Base-by-base conservation (phyloP, 2,329 filamentous ascomycete species). In the Neofusicoccum cordaticola region DNA sequence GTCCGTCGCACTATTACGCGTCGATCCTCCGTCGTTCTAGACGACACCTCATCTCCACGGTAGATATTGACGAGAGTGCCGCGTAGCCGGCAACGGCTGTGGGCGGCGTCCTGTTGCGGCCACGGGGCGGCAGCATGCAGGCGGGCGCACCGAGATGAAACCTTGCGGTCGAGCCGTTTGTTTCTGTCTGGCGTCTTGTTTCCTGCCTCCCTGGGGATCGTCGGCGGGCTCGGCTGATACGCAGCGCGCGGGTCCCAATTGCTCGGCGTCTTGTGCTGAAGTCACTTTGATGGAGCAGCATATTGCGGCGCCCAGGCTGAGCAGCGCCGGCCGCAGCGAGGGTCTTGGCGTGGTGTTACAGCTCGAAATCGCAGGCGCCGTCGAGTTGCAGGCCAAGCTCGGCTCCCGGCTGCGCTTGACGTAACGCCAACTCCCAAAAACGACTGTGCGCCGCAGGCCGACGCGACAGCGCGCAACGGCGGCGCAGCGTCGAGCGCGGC, bases 331-430 rank as follows among this genome's bases (percentile, higher is more conserved):
- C 17, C 5, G 13, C 31, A 17, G n/a, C 13, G n/a, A 9, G 1
- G n/a, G 50, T 1, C 34, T 53, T 53, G 50, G 50, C 51, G 17
- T 56, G 53, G 53, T 57, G 39, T 44, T 42, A 57, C 53, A 31
- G 53, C 39, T 50, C 19, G 22, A 12, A 27, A 48, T 48, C 17
- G 52, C 12, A 27, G 17, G 50, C 48, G 34, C 48, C 17, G 48
- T 51, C 48, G 50, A 15, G 13, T 17, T 22, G 39, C n/a, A 60
- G 31, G 53, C 56, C 56, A 60, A 60, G 56, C 41, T 31, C 56
- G 56, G 42, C 56, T 58, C 42, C 27, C 56, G 56, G 42, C 41
- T 47, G 42, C 15, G 56, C 56, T 47, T 60, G 56, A 60, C 56
- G 56, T 60, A 60, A 60, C 56, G 56, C 56, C 56, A 60, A 60